Percentiles rank a stretch among this genome's conserved stretches.
Evolutionary conservation across 139 green algal species (phyloP).

Genomic region (Coelastrella sp.): DNA sequence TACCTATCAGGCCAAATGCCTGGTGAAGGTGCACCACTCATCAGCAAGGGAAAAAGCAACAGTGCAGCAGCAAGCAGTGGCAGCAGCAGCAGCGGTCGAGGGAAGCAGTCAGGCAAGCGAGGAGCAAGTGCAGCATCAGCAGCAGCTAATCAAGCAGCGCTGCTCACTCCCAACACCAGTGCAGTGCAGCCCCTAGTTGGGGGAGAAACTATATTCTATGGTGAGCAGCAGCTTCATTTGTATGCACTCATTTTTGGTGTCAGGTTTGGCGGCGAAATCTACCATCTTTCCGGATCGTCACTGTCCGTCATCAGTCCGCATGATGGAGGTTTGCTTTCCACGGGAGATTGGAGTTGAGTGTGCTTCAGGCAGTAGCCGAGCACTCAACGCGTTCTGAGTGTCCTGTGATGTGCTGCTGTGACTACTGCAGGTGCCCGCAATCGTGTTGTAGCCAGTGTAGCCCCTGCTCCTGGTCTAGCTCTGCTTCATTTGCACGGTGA

Average conservation of each 20-base stretch:
- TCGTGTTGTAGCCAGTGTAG: slow-evolving; percentile 48
- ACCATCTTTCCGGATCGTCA: no score
- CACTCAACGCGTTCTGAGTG: no score
- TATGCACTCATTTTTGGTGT: no score
- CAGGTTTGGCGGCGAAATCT: no score
- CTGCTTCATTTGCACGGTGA: slow-evolving; percentile 82
- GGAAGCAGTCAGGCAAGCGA: slow-evolving; percentile 23
- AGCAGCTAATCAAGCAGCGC: slow-evolving; percentile 18
- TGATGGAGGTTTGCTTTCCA: no score
- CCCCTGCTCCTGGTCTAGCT: slow-evolving; percentile 64
- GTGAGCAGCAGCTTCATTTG: no score
- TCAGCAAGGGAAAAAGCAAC: slow-evolving; percentile 28
- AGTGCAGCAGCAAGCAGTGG: slow-evolving; percentile 11
- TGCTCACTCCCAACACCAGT: background rate
- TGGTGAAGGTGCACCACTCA: slow-evolving; percentile 10
- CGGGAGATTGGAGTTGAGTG: no score
- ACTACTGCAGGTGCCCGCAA: slow-evolving; percentile 16
- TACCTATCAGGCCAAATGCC: slow-evolving; percentile 65
- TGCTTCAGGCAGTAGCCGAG: no score
- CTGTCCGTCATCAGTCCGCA: no score
- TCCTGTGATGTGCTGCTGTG: no score
- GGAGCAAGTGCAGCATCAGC: slow-evolving; percentile 32
- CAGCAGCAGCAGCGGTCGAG: background rate
- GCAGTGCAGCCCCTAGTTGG: slow-evolving; percentile 49
- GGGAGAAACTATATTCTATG: slow-evolving; percentile 54